Evolutionary conservation across 345 rosid species (phyloP).

Genomic region (Melaleuca alternifolia): DNA sequence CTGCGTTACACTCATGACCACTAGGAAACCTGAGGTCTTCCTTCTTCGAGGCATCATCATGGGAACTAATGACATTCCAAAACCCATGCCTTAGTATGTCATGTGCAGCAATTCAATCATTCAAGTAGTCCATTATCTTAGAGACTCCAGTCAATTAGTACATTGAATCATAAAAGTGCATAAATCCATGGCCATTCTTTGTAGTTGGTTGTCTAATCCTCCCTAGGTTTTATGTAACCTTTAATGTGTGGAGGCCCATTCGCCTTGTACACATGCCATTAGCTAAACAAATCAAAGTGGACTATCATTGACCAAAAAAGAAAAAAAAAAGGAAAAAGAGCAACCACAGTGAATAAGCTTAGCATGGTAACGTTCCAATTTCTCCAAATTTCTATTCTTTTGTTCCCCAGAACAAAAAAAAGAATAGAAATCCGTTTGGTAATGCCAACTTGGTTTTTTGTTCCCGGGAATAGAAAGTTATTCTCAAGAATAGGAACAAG

Average conservation of each 20-base stretch:
- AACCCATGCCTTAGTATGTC: too few species aligned
- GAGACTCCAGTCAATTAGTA: background rate
- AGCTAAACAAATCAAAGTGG: background rate
- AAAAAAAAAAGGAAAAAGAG: background rate
- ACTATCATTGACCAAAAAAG: rapidly evolving
- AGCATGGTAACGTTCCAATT: too few species aligned
- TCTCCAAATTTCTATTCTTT: too few species aligned
- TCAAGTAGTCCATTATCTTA: background rate
- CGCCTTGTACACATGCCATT: background rate
- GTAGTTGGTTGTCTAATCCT: background rate
- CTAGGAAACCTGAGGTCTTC: too few species aligned
- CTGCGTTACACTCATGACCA: too few species aligned
- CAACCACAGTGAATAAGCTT: background rate
- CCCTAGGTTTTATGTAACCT: background rate
- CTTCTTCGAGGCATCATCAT: too few species aligned
- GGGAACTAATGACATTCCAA: too few species aligned
- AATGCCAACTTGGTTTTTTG: too few species aligned
- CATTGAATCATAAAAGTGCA: background rate
- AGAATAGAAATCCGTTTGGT: too few species aligned
- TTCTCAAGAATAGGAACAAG: too few species aligned
- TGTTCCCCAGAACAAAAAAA: too few species aligned
- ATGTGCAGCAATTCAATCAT: background rate
- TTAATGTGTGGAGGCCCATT: background rate
- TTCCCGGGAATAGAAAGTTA: too few species aligned
- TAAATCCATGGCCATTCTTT: background rate